Base-by-base conservation (phyloP, 768 basidiomycete species). In the Ramaria rubella region DNA sequence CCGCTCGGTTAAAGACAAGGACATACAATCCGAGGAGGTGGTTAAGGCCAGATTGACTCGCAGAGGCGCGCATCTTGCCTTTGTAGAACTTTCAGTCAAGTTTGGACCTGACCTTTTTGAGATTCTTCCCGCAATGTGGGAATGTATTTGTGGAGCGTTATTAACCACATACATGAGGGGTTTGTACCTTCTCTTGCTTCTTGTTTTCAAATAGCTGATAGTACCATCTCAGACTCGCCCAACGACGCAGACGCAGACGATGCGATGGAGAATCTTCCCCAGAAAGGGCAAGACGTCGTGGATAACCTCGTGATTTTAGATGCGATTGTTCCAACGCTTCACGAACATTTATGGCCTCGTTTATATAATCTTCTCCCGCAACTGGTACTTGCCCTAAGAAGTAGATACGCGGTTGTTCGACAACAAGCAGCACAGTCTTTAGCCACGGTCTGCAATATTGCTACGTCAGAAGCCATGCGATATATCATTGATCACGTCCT, bases 121-220 rank as follows among this genome's bases (percentile, higher is more conserved):
- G 0, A 76, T 81, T 31, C 82, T 98, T n/a, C 95, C 96, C 2
- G 91, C 83, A 61, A 88, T 97, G 79, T 98, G 95, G 94, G 84
- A 87, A 49, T 92, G 89, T 4, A 91, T 96, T 83, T 84, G 83
- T 14, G 86, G 85, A 23, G 85, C 89, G 23, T 67, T 96, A 34
- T 62, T 87, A 44, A 81, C 79, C 52, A 80, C 84, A 23, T 93
- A 86, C 61, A 72, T 75, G 40, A 68, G 77, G 33, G 83, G 93
- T 93, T 67, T 43, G 81, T 65, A 27, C 11, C 42, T 58, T 6
- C 48, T 12, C 5, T 30, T 24, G n/a, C 48, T n/a, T n/a, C 19
- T 3, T 29, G 11, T 19, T 48, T 30, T 33, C 43, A 58, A 43
- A 33, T 34, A 15, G 21, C 15, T 62, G 5, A 31, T 46, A 56